Conservation (phyloP, 2,329 filamentous ascomycete species). For the Truncatella angustata region DNA sequence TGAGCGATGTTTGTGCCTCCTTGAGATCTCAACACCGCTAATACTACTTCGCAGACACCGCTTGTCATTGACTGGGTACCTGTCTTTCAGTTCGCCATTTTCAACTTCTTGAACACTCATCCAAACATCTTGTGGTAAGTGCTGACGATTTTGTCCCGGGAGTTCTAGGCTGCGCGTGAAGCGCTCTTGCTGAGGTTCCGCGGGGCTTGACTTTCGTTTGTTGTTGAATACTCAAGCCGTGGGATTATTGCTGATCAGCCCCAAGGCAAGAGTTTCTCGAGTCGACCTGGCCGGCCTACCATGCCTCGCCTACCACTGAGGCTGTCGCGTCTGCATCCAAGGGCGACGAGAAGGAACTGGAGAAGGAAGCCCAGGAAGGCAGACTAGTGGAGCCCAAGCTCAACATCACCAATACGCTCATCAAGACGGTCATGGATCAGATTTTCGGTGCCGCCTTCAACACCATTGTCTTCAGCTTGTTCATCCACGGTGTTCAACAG, state of each 20-base stretch:
- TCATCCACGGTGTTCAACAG: constrained; percentile 53
- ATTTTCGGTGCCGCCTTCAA: constrained; percentile 64
- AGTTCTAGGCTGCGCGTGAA: background rate
- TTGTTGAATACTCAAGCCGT: background rate
- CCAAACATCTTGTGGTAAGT: constrained; percentile 79
- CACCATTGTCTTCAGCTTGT: constrained; percentile 52
- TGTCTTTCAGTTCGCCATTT: constrained; percentile 75
- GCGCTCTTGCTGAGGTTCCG: too few relatives aligned
- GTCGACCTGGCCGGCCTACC: constrained; percentile 66
- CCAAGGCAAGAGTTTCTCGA: constrained; percentile 74
- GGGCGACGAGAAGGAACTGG: constrained; percentile 39
- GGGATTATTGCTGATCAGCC: background rate
- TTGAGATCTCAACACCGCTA: too few relatives aligned
- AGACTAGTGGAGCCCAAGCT: constrained; percentile 48
- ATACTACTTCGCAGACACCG: constrained; percentile 50
- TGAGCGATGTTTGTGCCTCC: too few relatives aligned
- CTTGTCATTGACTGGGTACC: constrained; percentile 64
- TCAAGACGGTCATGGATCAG: constrained; percentile 70
- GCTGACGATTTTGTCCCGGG: background rate
- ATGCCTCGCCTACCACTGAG: constrained; percentile 37
- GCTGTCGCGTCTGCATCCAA: constrained; percentile 37
- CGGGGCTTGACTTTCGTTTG: too few relatives aligned
- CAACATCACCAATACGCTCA: constrained; percentile 61
- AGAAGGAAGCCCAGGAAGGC: constrained; percentile 32
- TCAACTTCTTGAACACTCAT: constrained; percentile 69